Conservation (phyloP, 2,329 filamentous ascomycete genomes). For the Zelopaecilomyces penicillatus region DNA sequence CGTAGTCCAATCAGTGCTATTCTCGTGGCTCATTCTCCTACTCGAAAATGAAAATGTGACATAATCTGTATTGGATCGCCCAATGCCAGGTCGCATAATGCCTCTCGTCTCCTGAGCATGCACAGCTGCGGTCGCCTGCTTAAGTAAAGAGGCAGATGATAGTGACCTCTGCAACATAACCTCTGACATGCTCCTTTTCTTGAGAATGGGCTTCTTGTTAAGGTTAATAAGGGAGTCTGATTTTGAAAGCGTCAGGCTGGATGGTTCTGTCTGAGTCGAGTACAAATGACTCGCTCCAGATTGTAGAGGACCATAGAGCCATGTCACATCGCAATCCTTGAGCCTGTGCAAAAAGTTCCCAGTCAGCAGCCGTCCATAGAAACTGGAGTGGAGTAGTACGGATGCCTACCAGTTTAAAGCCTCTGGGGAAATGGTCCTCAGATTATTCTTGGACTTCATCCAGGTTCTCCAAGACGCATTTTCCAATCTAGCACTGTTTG, state of each 20-base stretch:
- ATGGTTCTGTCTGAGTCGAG: conserved; percentile 31
- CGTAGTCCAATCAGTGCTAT: conserved; percentile 52
- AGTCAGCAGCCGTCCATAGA: too few species aligned
- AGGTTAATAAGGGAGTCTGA: conserved; percentile 55
- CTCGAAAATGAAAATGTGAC: conserved; percentile 56
- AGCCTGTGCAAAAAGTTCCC: conserved; percentile 48
- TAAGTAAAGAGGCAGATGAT: conserved; percentile 79
- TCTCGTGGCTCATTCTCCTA: conserved; percentile 51
- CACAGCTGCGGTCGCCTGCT: conserved; percentile 79
- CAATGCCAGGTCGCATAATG: conserved; percentile 46
- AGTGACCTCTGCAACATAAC: conserved; percentile 85
- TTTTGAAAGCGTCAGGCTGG: conserved; percentile 40
- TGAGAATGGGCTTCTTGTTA: conserved; percentile 81
- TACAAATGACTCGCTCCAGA: conserved; percentile 53
- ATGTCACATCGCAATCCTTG: conserved; percentile 95
- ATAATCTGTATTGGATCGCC: conserved; percentile 61
- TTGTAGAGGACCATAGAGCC: conserved; percentile 91
- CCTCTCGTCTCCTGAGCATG: conserved; percentile 65
- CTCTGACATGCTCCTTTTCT: conserved; percentile 94
- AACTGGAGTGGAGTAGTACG: neutral
- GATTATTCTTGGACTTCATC: conserved; percentile 82
- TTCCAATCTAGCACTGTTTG: conserved; percentile 74
- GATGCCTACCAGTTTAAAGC: conserved; percentile 77
- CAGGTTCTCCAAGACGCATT: conserved; percentile 97
- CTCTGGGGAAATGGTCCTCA: conserved; percentile 84